phyloP scores from a whole-genome alignment of 2,329 filamentous ascomycete genomes.

The Xylariales sp. region DNA sequence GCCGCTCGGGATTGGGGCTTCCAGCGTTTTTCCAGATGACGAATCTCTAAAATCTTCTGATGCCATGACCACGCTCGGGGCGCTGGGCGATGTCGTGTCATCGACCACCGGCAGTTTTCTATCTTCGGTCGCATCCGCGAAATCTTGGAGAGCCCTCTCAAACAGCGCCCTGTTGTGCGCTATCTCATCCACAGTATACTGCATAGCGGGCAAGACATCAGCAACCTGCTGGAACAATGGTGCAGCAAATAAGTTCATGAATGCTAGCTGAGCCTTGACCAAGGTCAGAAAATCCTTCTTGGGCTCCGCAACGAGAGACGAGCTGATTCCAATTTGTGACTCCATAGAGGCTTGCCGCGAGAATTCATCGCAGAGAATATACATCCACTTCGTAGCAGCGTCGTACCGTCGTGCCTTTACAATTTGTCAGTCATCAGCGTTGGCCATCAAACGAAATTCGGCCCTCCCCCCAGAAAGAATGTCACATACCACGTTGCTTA shows the following conservation, averaged over 20 bases:
- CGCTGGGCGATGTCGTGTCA: constrained; percentile 39
- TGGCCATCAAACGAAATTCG: no score
- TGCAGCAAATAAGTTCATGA: constrained; percentile 94
- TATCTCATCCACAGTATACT: constrained; percentile 80
- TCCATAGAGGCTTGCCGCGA: constrained; percentile 92
- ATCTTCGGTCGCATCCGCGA: constrained; percentile 42
- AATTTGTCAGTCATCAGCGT: no score
- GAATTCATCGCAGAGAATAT: constrained; percentile 93
- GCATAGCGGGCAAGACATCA: constrained; percentile 79
- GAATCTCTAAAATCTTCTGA: constrained; percentile 16
- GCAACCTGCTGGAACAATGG: constrained; percentile 87
- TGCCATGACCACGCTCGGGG: constrained; percentile 33
- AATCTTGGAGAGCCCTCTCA: constrained; percentile 63
- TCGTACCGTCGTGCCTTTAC: constrained; percentile 81
- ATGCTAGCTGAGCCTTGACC: constrained; percentile 83
- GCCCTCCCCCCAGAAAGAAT: no score
- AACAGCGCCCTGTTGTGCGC: constrained; percentile 72
- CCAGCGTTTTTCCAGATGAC: constrained; percentile 11
- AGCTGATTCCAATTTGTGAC: constrained; percentile 77
- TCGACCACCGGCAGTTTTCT: constrained; percentile 31
- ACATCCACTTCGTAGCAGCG: constrained; percentile 83
- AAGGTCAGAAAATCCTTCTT: constrained; percentile 80
- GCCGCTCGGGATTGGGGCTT: constrained; percentile 8
- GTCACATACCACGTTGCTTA: constrained; percentile 89
- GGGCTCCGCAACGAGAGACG: constrained; percentile 80